Percentiles rank a stretch among this genome's conserved stretches.
phyloP scores from a whole-genome alignment of 2,329 filamentous ascomycete genomes.

The Ambrosiella xylebori region DNA sequence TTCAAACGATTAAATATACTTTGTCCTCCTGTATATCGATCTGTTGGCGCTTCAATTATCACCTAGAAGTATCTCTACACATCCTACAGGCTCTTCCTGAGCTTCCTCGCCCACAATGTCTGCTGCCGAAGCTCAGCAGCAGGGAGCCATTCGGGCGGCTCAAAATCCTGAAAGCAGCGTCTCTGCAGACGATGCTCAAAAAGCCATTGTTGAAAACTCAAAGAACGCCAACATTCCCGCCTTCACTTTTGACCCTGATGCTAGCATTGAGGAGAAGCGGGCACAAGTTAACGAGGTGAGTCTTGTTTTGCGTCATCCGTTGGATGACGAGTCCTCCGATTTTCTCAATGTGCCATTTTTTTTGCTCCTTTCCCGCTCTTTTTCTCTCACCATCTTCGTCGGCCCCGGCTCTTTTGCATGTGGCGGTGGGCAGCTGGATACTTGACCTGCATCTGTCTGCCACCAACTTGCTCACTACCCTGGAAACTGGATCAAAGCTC shows the following conservation, averaged over 20 bases:
- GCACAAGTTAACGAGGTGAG: slow-evolving; percentile 61
- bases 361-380: slow-evolving; percentile 6
- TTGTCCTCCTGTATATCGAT: background rate
- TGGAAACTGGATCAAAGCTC: slow-evolving; percentile 1
- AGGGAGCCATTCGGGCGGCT: slow-evolving; percentile 64
- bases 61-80: background rate
- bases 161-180: slow-evolving; percentile 51
- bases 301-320: slow-evolving; percentile 14
- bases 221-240: slow-evolving; percentile 62
- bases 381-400: slow-evolving; percentile 1
- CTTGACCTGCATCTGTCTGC: background rate
- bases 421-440: background rate
- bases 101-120: slow-evolving; percentile 17
- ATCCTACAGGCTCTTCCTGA: background rate
- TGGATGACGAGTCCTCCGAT: background rate
- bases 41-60: background rate
- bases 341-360: background rate
- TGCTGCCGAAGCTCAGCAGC: slow-evolving; percentile 54
- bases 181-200: slow-evolving; percentile 53
- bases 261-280: slow-evolving; percentile 66
- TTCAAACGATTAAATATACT: background rate
- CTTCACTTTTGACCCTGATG: slow-evolving; percentile 76
- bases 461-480: background rate
- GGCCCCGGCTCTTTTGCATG: background rate
- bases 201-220: slow-evolving; percentile 59